Conservation (phyloP, 73 alveolate species). For the Paramecium tetraurelia region DNA sequence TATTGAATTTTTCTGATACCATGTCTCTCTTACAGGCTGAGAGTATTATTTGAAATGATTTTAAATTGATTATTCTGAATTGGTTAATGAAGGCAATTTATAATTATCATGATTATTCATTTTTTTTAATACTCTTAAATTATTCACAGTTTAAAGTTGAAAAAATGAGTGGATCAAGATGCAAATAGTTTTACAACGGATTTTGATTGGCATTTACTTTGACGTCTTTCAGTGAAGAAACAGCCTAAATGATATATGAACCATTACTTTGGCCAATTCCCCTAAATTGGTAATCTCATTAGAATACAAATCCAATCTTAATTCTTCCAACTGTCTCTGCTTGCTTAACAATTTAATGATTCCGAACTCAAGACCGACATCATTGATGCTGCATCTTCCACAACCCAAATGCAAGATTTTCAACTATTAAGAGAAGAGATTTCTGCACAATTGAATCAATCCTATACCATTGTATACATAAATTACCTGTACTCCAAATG, state of each 20-base stretch:
- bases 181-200: not conserved
- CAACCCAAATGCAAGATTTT: not conserved
- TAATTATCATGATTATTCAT: not conserved
- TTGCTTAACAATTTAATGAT: not conserved
- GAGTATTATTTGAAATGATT: not conserved
- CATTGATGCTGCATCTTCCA: not conserved
- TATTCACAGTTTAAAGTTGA: not conserved
- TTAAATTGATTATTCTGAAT: not conserved
- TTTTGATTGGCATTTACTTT: not conserved
- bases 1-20: not conserved
- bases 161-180: constrained; percentile 5
- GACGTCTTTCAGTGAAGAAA: not conserved
- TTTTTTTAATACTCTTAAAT: not conserved
- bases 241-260: not conserved
- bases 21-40: constrained; percentile 6
- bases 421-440: not conserved
- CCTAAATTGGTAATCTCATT: not conserved
- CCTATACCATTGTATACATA: not conserved
- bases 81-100: not conserved
- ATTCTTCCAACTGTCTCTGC: not conserved
- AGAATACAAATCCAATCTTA: not conserved
- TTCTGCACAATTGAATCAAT: not conserved
- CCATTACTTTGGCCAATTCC: not conserved
- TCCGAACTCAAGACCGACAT: not conserved
- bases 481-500: not conserved